A percentile compares a stretch with the other conserved stretches of the same genome.
Evolutionary conservation across 163 green algal species (phyloP).

Genomic region (Chlorella variabilis): DNA sequence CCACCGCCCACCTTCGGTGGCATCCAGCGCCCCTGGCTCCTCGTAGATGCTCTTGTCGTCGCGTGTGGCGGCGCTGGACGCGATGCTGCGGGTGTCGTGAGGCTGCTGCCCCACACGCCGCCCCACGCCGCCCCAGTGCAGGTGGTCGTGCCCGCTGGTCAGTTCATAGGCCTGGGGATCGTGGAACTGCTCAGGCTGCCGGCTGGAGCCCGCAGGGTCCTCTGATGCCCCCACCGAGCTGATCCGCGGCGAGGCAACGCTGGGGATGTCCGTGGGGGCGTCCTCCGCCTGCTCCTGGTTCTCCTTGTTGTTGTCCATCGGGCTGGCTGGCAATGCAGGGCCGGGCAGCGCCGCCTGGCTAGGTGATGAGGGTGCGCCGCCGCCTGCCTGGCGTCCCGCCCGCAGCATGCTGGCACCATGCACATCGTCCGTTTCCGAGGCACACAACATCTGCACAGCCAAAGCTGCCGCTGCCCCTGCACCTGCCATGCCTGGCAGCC

Average conservation of each 20-base stretch:
- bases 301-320: constrained; percentile 27
- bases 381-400: no score
- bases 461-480: no score
- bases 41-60: constrained; percentile 50
- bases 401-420: no score
- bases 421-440: no score
- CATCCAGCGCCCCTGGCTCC: constrained; percentile 10
- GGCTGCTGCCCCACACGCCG: constrained; percentile 5
- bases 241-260: constrained; percentile 1
- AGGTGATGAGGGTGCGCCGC: no score
- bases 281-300: constrained; percentile 9
- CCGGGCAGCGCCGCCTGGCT: neutral
- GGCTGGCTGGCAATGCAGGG: neutral
- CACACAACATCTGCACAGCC: no score
- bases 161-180: neutral
- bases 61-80: constrained; percentile 35
- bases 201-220: neutral
- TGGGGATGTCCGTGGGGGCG: neutral
- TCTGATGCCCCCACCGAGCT: neutral
- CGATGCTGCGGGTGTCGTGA: constrained; percentile 25
- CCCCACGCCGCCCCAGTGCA: constrained; percentile 45
- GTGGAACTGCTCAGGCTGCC: neutral
- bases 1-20: constrained; percentile 2
- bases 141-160: constrained; percentile 15
- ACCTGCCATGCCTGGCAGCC: no score